phyloP scores from a whole-genome alignment of 1,284 basidiomycete genomes.

The Naganishia cerealis region DNA sequence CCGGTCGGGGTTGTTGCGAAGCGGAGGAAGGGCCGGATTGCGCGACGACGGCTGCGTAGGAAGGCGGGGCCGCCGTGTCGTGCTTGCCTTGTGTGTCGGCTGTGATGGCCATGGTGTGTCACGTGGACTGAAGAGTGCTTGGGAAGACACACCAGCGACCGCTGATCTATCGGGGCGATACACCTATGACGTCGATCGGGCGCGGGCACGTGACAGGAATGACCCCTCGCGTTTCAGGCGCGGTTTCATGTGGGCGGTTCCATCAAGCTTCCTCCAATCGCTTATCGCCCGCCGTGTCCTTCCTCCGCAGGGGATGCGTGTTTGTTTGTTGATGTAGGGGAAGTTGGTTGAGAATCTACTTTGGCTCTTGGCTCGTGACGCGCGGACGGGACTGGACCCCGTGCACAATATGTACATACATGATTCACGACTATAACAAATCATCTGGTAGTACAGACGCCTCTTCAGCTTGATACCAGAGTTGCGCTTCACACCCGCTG shows the following conservation, averaged over 20 bases:
- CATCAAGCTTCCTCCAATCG: background rate
- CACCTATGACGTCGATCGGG: background rate
- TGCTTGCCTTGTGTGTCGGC: slow-evolving; percentile 9
- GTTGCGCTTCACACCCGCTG: background rate
- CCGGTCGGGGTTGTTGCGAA: slow-evolving; percentile 4
- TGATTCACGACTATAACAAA: too few species aligned
- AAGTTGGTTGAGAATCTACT: background rate
- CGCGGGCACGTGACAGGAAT: background rate
- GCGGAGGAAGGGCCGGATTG: slow-evolving; percentile 10
- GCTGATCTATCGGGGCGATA: too few species aligned
- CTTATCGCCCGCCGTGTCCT: background rate
- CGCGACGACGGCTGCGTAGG: slow-evolving; percentile 21
- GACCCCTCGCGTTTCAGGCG: background rate
- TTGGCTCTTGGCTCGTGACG: too few species aligned
- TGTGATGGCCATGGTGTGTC: slow-evolving; percentile 16
- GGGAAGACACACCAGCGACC: too few species aligned
- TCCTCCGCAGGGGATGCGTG: background rate
- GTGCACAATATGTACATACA: too few species aligned
- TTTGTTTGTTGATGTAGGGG: slow-evolving; percentile 2
- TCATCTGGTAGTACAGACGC: too few species aligned
- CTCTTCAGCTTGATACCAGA: background rate
- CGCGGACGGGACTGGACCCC: too few species aligned
- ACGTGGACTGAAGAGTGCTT: too few species aligned
- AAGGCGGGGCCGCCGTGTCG: slow-evolving; percentile 15
- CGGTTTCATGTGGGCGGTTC: background rate